Base-by-base conservation (phyloP, 1,139 yeast genomes). In the Arxiozyma telluris region DNA sequence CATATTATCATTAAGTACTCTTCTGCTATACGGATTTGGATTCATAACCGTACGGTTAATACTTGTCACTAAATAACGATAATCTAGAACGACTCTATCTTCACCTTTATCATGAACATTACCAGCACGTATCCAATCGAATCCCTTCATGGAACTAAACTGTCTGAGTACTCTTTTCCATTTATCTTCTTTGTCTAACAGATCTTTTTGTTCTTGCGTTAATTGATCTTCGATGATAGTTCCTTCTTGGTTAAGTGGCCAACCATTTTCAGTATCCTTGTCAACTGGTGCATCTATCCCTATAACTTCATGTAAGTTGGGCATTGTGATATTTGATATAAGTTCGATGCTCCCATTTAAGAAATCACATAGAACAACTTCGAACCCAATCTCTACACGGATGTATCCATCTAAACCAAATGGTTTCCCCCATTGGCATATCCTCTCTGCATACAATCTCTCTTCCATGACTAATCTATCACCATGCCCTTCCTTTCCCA, bases 371-470 rank as follows among this genome's bases (percentile, higher is more conserved):
- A 81, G 54, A 12, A 81, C 71, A 22, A 80, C 72, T 63, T 81
- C 85, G 62, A 73, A 81, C 0, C 83, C 84, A 47, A 78, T 68
- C 60, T 81, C 84, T 30, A 80, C 68, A 57, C 85, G 69, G 9
- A 81, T 68, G 27, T 73, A 68, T 0, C 84, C 86, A 62, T 81
- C 77, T 55, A 76, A 55, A 54, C 79, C 82, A 54, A 76, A 77
- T 8, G 71, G 62, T 52, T 66, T 56, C 7, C 82, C 83, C 82
- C 82, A 78, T 41, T 71, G 58, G 63, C 84, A 81, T 22, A 80
- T 78, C 25, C 59, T 63, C n/a, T 69, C 67, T 0, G 83, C 81
- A 12, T 76, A 73, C 20, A 57, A 59, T 23, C 75, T 53, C 61
- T 80, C 84, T 51, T 70, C 54, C 50, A 71, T 71, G 8, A 53